Base-by-base conservation (phyloP, 169 alveolate genomes). In the Plasmodium reichenowi region DNA sequence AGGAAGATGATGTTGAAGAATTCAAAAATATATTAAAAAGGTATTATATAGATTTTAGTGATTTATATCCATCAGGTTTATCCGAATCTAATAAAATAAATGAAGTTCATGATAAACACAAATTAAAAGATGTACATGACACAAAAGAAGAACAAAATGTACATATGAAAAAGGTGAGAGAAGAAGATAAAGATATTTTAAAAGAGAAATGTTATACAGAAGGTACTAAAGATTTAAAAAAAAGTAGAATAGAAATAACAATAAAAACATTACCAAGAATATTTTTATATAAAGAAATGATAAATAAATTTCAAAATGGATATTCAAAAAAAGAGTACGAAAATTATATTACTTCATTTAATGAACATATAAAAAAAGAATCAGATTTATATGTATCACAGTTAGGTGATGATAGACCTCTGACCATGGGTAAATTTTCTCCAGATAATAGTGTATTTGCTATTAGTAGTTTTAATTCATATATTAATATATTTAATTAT, bases 401-500 rank as follows among this genome's bases (percentile, higher is more conserved):
- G 38, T 58, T 94, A 20, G 96, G 95, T 6, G 94, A 93, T 48
- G 94, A 91, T n/a, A 74, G 96, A 91, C 95, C 96, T 10, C 88
- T 94, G 29, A 94, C 96, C 20, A 76, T 88, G 88, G 95, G 95
- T 4, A 94, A 90, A 54, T 94, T 94, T 74, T 89, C 96, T 1
- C 96, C 96, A 7, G 93, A 94, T 58, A 83, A 88, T 76, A 89
- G 92, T 66, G 70, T 87, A 15, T 88, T 93, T 87, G 90, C 93
- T 54, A 86, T 94, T 26, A 90, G 86, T 86, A 67, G 93, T 50
- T 86, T 66, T 59, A 63, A 85, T 58, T 73, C 91, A 32, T 67
- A 89, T 22, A 92, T 88, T 22, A 87, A 88, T 24, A 80, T 88
- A 58, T 92, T 92, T 74, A 93, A 91, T 52, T 92, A 62, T 45